phyloP scores from a whole-genome alignment of 2,329 filamentous ascomycete genomes.

The Paecilomyces niveus region DNA sequence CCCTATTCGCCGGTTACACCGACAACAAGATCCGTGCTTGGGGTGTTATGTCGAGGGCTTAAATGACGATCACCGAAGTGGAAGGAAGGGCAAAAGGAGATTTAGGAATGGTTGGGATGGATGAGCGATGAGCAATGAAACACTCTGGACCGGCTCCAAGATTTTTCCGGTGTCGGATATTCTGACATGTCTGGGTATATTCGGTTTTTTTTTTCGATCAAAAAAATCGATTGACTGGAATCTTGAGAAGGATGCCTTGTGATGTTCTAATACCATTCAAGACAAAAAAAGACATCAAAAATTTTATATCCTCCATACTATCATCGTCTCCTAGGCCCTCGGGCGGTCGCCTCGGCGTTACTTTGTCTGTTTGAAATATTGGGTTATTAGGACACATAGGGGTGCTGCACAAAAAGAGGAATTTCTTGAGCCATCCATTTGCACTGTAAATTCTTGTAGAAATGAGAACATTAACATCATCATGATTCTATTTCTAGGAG shows the following conservation, averaged over 20 bases:
- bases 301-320: slow-evolving; percentile 13
- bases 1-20: slow-evolving; percentile 98
- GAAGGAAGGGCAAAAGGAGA: slow-evolving; percentile 20
- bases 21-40: slow-evolving; percentile 98
- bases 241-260: slow-evolving; percentile 26
- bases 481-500: not conserved
- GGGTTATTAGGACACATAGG: not conserved
- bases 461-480: not conserved
- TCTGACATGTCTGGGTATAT: slow-evolving; percentile 30
- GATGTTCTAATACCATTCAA: slow-evolving; percentile 34
- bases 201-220: slow-evolving; percentile 19
- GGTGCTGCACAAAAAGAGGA: not conserved
- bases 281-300: slow-evolving; percentile 22
- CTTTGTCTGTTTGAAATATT: not conserved
- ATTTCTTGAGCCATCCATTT: not conserved
- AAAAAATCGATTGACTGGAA: slow-evolving; percentile 25
- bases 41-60: slow-evolving; percentile 95
- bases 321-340: not conserved
- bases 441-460: not conserved
- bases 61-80: slow-evolving; percentile 30
- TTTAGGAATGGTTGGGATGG: slow-evolving; percentile 31
- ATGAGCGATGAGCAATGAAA: slow-evolving; percentile 41
- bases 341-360: not conserved
- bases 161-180: slow-evolving; percentile 17
- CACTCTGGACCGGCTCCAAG: slow-evolving; percentile 15